Base-by-base conservation (phyloP, 306 rosid species). In the Macrotyloma uniflorum region DNA sequence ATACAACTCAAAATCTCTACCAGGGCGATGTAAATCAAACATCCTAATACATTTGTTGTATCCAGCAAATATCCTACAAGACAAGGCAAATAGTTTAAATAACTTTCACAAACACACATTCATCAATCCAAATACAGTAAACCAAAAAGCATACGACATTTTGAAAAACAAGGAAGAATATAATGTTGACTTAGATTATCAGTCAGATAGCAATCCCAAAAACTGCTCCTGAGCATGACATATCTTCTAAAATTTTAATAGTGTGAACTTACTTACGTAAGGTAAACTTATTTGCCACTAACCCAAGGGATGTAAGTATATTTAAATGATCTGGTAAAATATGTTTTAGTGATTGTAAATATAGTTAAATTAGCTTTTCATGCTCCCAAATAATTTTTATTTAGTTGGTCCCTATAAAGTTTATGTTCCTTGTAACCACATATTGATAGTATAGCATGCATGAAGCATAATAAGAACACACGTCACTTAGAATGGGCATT, bases 1-100 rank as follows among this genome's bases (percentile, higher is more conserved):
- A 82, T 87, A 61, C 75, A 86, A 83, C 71, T 84, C 68, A 85
- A 88, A 95, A 75, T 93, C 96, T 80, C 99, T 88, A 77, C 99
- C 99, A 73, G 98, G 99, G 67, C 97, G 89, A 81, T 95, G 99
- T 64, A 95, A 80, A 89, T 93, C 97, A 95, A 95, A 95, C 49
- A 92, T 83, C 88, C 98, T 87, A 51, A 95, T 87, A 67, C 87
- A 79, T 86, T 93, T 95, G 87, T 95, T 95, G 89, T 95, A 92
- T 82, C 99, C 99, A 74, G 97, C 97, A 84, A 87, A 95, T 85
- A 95, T 92, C 86, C 99, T 95, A 32, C 85, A 67, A 53, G 70
- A 79, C 40, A 71, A 79, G 62, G 50, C 67, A 71, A 80, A 47
- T 2, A 70, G 43, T 45, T 30, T 20, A 23, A 63, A 13, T 54